Conservation (phyloP, 2,329 filamentous ascomycete species). For the Talaromyces verruculosus region DNA sequence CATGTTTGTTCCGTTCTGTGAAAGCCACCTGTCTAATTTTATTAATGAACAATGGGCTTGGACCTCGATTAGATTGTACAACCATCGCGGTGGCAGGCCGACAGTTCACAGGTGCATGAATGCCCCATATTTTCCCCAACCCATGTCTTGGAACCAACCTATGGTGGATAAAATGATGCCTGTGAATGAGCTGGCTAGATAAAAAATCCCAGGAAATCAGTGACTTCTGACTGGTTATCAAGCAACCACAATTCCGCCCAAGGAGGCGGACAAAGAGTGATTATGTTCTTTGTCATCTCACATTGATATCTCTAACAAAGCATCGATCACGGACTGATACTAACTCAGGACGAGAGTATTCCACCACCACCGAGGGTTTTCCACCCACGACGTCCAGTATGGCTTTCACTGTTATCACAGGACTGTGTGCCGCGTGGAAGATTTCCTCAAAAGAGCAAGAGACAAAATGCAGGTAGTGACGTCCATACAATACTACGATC, state of each 20-base stretch:
- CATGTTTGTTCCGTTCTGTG: neutral
- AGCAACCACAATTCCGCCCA: neutral
- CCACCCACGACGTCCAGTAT: neutral
- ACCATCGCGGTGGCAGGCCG: neutral
- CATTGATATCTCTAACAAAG: neutral
- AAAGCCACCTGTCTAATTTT: neutral
- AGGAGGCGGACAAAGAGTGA: neutral
- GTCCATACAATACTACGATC: no score
- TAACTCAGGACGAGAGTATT: no score
- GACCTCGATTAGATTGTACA: slow-evolving; percentile 1
- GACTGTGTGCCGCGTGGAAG: neutral
- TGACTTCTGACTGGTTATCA: neutral
- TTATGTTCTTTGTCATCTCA: neutral
- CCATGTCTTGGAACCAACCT: neutral
- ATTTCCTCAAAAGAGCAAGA: neutral
- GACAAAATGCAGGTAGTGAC: neutral
- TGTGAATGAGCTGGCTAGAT: neutral
- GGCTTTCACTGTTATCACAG: neutral
- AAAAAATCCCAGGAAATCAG: neutral
- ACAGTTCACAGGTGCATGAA: neutral
- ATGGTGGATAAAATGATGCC: neutral
- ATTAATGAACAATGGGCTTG: neutral
- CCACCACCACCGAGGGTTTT: no score
- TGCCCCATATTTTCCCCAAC: neutral
- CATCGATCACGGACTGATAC: neutral